Percentiles rank a stretch among this genome's conserved stretches.
These are phyloP conservation scores for Allium sativum DNA, from an alignment of 106 monocot species.

Conservation along the genomic window DNA sequence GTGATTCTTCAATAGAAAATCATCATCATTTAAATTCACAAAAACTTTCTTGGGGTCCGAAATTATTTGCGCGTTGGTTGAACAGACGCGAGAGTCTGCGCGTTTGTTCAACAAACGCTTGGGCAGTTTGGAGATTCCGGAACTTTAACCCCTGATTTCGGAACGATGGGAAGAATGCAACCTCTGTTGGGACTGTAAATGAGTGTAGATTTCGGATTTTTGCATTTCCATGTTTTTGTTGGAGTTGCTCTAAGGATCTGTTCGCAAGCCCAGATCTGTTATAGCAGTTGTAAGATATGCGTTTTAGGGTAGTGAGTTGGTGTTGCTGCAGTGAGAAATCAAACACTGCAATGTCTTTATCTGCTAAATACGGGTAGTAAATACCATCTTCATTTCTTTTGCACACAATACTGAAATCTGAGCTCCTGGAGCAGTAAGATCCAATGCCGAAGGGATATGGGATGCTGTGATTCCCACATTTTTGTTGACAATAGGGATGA, in stretches of 20 bases:
- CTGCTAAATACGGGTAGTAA: constrained; percentile 18
- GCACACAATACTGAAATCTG: constrained; percentile 34
- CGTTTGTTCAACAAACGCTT: too few relatives aligned
- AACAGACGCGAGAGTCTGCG: too few relatives aligned
- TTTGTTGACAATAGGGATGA: constrained; percentile 11
- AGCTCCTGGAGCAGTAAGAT: background rate
- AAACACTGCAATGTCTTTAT: constrained; percentile 5
- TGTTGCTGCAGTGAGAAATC: background rate
- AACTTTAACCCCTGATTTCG: too few relatives aligned
- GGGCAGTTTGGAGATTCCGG: too few relatives aligned
- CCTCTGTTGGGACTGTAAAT: too few relatives aligned
- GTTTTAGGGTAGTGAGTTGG: background rate
- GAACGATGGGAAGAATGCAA: too few relatives aligned
- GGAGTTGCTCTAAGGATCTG: too few relatives aligned
- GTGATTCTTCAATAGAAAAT: too few relatives aligned
- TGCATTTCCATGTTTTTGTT: background rate
- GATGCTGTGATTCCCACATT: constrained; percentile 32
- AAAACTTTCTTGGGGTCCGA: too few relatives aligned
- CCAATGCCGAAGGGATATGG: constrained; percentile 1
- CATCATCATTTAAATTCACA: too few relatives aligned
- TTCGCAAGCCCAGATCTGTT: background rate
- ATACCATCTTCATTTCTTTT: constrained; percentile 2
- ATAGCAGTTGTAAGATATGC: constrained; percentile 19
- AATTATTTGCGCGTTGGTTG: too few relatives aligned
- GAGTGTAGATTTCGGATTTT: too few relatives aligned